Base-by-base conservation (phyloP, 768 basidiomycete genomes). In the Termitomyces sp. region DNA sequence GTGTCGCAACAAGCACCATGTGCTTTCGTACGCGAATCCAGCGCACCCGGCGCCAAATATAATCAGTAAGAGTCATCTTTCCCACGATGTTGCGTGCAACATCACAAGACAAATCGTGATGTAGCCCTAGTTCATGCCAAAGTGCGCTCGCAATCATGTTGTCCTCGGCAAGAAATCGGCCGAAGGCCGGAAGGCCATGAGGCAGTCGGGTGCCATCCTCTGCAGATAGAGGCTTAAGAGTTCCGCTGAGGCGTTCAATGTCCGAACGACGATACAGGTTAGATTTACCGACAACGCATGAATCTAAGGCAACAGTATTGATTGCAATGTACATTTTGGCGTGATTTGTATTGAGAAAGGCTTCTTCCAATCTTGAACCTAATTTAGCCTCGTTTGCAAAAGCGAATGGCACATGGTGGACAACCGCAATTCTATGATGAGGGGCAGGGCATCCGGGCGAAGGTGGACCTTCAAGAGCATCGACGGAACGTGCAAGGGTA, bases 251-350 rank as follows among this genome's bases (percentile, higher is more conserved):
- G 28, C 80, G 80, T 56, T 92, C 87, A 50, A 98, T 69, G 70
- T 96, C 93, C 30, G 92, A 92, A 47, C 92, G 88, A 46, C 92
- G 86, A 72, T 94, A 98, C 50, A 99, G 68, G 69, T 94, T 94
- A 42, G 94, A 96, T 74, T 99, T 99, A 61, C 97, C 97, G 58
- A 97, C 88, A 5, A 98, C 94, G 66, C 97, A 99, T 1, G 94
- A 96, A 56, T 97, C 96, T 44, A 94, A 73, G 12, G 90, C 92
- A 47, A 90, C 75, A 0, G 88, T 82, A 73, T 96, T 95, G 68
- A 98, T 92, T 10, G 94, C 94, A 53, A 98, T 80, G 66, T 98
- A 98, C 90, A 98, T 94, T 73, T 95, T 98, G 26, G 96, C 93
- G 66, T 98, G 97, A 60, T 93, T 98, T 5, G 94, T 96, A 70